Percentiles rank a stretch among this genome's conserved stretches.
Conservation (phyloP, 1,139 yeast species). For the Yamadazyma sp. region DNA sequence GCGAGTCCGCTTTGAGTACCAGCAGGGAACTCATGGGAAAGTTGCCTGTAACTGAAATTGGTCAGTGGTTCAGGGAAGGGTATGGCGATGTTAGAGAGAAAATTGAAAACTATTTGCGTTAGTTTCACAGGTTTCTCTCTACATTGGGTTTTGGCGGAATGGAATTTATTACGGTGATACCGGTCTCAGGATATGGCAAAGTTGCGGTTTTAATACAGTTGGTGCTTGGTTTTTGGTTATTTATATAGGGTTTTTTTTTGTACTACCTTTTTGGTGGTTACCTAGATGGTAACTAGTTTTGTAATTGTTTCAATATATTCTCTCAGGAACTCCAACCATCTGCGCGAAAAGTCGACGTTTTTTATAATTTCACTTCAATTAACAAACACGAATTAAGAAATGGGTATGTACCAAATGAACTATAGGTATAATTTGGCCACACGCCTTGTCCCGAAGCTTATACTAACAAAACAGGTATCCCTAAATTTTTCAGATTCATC, state of each 20-base stretch:
- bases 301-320: slow-evolving; percentile 1
- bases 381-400: not conserved
- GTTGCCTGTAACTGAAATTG: not conserved
- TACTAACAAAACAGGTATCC: slow-evolving; percentile 65
- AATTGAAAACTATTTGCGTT: not conserved
- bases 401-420: slow-evolving; percentile 8
- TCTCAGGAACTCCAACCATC: not conserved
- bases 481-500: slow-evolving; percentile 93
- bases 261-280: not conserved
- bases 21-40: not conserved
- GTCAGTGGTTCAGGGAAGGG: not conserved
- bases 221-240: not conserved
- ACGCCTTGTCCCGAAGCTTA: too few relatives aligned
- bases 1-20: not conserved
- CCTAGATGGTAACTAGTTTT: not conserved
- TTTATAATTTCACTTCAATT: not conserved
- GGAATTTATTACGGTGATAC: not conserved
- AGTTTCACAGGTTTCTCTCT: not conserved
- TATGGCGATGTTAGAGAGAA: not conserved
- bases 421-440: too few relatives aligned
- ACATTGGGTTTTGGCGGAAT: too few relatives aligned
- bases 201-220: not conserved
- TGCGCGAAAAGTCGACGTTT: slow-evolving; percentile 3
- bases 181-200: slow-evolving; percentile 1
- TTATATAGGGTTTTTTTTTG: not conserved